phyloP scores from a whole-genome alignment of 305 asterid genomes.

The Fraxinus sp. region DNA sequence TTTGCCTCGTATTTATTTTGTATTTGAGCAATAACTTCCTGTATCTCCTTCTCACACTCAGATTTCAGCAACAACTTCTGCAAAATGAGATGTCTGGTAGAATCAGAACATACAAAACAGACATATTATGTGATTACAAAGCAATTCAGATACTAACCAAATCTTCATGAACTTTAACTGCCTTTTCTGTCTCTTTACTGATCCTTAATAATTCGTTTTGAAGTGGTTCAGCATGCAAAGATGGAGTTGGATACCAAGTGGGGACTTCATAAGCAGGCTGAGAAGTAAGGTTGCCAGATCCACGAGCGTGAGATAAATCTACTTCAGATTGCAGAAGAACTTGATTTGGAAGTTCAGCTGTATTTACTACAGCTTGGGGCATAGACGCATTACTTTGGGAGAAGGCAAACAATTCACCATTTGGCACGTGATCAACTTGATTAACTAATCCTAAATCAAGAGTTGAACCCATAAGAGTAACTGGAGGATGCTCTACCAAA shows the following conservation, averaged over 20 bases:
- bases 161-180: conserved; percentile 39
- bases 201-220: conserved; percentile 45
- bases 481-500: conserved; percentile 28
- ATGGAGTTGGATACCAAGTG: conserved; percentile 26
- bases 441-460: conserved; percentile 25
- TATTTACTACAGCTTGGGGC: conserved; percentile 27
- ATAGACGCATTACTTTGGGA: conserved; percentile 32
- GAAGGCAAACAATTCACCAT: conserved; percentile 24
- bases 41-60: conserved; percentile 60
- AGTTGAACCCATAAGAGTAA: conserved; percentile 6
- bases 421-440: conserved; percentile 27
- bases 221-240: conserved; percentile 43
- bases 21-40: conserved; percentile 49
- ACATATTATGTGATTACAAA: conserved; percentile 13
- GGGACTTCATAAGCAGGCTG: conserved; percentile 32
- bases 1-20: conserved; percentile 48
- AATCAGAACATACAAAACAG: conserved; percentile 2
- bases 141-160: conserved; percentile 41
- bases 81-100: conserved; percentile 20
- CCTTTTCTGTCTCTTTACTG: conserved; percentile 38
- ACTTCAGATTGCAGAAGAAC: conserved; percentile 32
- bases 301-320: conserved; percentile 28
- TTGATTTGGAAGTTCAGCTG: conserved; percentile 35
- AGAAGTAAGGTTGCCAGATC: conserved; percentile 27
- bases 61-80: conserved; percentile 50